phyloP scores from a whole-genome alignment of 768 basidiomycete genomes.

The Serpula lacrymans region DNA sequence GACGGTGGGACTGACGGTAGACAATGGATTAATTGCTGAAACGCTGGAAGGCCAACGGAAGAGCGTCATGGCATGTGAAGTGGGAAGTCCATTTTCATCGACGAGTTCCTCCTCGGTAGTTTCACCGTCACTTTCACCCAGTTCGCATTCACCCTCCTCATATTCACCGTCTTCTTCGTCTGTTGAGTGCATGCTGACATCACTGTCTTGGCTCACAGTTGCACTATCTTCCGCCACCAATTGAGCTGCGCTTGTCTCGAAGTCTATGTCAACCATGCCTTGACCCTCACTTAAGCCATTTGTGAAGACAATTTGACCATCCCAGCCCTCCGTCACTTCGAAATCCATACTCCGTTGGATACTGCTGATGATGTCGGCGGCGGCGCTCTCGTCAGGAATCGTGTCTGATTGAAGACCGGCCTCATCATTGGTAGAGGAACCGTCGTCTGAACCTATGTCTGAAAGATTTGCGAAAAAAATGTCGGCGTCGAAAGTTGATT shows the following conservation, averaged over 20 bases:
- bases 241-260: slow-evolving; percentile 58
- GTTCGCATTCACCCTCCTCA: slow-evolving; percentile 44
- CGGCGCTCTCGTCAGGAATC: slow-evolving; percentile 16
- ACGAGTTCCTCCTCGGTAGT: slow-evolving; percentile 85
- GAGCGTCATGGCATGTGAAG: slow-evolving; percentile 69
- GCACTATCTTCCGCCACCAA: slow-evolving; percentile 47
- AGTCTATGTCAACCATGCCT: slow-evolving; percentile 62
- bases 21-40: slow-evolving; percentile 69
- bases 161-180: slow-evolving; percentile 25
- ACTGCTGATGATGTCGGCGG: slow-evolving; percentile 28
- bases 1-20: slow-evolving; percentile 61
- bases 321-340: slow-evolving; percentile 70
- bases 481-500: slow-evolving; percentile 79
- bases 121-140: slow-evolving; percentile 61
- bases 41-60: slow-evolving; percentile 64
- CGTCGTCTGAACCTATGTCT: slow-evolving; percentile 42
- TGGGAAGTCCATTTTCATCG: slow-evolving; percentile 69
- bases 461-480: slow-evolving; percentile 80
- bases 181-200: slow-evolving; percentile 46
- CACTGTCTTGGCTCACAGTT: slow-evolving; percentile 48
- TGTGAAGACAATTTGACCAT: slow-evolving; percentile 72
- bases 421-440: slow-evolving; percentile 38
- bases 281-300: slow-evolving; percentile 51
- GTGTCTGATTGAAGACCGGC: slow-evolving; percentile 43
- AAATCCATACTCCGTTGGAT: slow-evolving; percentile 42